Evolutionary conservation across 345 rosid genomes (phyloP), one percentile per base, ranked within the genome.

Genomic region (Gossypioides kirkii): DNA sequence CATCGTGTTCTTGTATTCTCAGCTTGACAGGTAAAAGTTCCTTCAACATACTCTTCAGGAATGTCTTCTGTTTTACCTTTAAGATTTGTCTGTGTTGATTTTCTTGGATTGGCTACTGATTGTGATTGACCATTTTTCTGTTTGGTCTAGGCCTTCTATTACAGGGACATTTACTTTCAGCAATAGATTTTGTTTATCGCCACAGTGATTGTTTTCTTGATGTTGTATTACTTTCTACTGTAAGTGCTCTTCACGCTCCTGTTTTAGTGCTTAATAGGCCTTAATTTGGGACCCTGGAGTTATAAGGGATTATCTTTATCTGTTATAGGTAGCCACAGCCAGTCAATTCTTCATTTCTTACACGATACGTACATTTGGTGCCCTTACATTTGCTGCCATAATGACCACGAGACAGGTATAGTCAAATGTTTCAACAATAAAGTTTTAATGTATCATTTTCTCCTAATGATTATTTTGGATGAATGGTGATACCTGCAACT

Each of bases 371-470:
- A 91, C 96, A 69, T 94, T 91, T 78, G 97, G 98, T 13, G 98
- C 98, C 75, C 90, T 94, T 38, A 82, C 94, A 0, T 91, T 94
- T 85, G 98, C 97, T 38, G 91, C 93, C 43, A 80, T 94, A 83
- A 94, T 91, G 98, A 94, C 94, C 41, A 94, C 98, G 56, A 87
- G 98, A 90, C 98, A 94, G 91, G 97, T 92, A 81, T 66, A 49
- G 12, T 65, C 65, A 28, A 77, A 32, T 26, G 18, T 53, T 69
- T 26, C 58, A 10, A 18, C 23, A 25, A 22, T 22, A 49, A 22
- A 71, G 20, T 41, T 62, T 2, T 22, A 58, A 49, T 65, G 26
- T 16, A 8, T 69, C 13, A 26, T 66, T 56, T 16, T 12, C 45
- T 55, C 28, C 32, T 38, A 70, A 59, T 16, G 20, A 56, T 67